Conservation (phyloP, 2,329 filamentous ascomycete genomes). For the Monilinia vaccinii-corymbosi region DNA sequence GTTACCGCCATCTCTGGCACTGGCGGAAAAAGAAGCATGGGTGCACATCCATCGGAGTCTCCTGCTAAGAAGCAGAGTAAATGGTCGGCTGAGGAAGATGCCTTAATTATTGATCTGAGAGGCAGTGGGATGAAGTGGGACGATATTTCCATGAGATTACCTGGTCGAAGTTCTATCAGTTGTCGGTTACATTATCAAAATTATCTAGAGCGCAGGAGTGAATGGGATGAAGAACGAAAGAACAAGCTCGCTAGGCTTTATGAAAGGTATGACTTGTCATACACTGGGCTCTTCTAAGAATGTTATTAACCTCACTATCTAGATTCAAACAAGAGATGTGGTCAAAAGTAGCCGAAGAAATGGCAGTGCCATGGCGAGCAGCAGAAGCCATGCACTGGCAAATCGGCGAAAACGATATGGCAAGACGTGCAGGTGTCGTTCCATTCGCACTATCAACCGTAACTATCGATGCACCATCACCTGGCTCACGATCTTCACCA, state of each 20-base stretch:
- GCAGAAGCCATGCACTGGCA: constrained; percentile 99
- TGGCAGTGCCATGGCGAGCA: constrained; percentile 89
- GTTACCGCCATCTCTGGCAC: constrained; percentile 19
- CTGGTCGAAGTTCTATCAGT: constrained; percentile 85
- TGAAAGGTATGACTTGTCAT: constrained; percentile 61
- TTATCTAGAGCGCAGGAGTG: constrained; percentile 83
- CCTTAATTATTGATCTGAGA: constrained; percentile 84
- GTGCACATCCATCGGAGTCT: constrained; percentile 48
- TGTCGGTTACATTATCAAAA: constrained; percentile 96
- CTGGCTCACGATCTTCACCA: constrained; percentile 37
- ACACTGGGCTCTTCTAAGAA: not conserved
- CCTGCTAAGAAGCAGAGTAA: constrained; percentile 93
- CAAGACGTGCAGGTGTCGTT: constrained; percentile 76
- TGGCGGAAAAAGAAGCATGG: constrained; percentile 42
- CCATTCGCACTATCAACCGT: constrained; percentile 66
- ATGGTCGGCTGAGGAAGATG: constrained; percentile 89
- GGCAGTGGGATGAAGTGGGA: constrained; percentile 97
- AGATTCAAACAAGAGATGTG: constrained; percentile 99
- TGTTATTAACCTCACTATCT: constrained; percentile 11
- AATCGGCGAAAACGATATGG: constrained; percentile 89
- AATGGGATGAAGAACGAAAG: constrained; percentile 97
- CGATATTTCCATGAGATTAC: constrained; percentile 85
- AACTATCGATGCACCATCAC: constrained; percentile 37
- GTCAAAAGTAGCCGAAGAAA: constrained; percentile 89
- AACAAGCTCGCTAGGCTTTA: constrained; percentile 93